These are phyloP conservation scores for Pythium inflatum DNA, from an alignment of 352 stramenopile species.

Conservation along the genomic window DNA sequence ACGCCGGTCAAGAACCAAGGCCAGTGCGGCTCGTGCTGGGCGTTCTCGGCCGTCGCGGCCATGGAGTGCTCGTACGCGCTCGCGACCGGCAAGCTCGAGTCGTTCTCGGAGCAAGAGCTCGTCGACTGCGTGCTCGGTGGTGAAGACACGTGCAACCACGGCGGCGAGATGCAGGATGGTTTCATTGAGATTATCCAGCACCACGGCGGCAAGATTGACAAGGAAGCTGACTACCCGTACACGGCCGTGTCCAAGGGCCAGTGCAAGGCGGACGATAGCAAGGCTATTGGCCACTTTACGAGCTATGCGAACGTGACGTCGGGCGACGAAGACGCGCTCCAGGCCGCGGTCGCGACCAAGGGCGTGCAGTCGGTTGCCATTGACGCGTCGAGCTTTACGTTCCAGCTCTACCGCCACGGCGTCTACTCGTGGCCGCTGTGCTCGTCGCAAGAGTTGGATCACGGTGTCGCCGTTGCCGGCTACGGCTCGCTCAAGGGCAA, in stretches of 20 bases:
- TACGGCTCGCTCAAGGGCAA: slow-evolving; percentile 91
- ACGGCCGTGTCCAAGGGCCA: slow-evolving; percentile 40
- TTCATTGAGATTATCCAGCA: slow-evolving; percentile 51
- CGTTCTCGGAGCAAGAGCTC: slow-evolving; percentile 57
- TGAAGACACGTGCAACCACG: slow-evolving; percentile 44
- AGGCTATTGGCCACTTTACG: slow-evolving; percentile 48
- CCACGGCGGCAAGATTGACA: slow-evolving; percentile 44
- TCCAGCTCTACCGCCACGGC: slow-evolving; percentile 80
- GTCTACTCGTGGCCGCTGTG: slow-evolving; percentile 62
- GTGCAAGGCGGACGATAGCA: slow-evolving; percentile 41
- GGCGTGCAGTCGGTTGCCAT: slow-evolving; percentile 88
- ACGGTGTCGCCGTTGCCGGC: slow-evolving; percentile 93
- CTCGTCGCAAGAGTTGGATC: slow-evolving; percentile 81
- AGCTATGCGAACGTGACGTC: slow-evolving; percentile 74
- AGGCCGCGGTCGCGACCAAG: slow-evolving; percentile 81
- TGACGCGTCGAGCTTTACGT: slow-evolving; percentile 76
- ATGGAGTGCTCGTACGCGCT: slow-evolving; percentile 43
- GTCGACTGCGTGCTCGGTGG: slow-evolving; percentile 48
- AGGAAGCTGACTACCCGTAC: slow-evolving; percentile 45
- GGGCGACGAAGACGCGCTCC: slow-evolving; percentile 81
- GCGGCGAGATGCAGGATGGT: slow-evolving; percentile 46
- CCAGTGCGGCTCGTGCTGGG: slow-evolving; percentile 95
- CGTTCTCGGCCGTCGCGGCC: slow-evolving; percentile 81
- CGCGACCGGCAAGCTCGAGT: slow-evolving; percentile 49
- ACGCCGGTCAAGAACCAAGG: slow-evolving; percentile 97